These are phyloP conservation scores for Pilasporangium apinafurcum DNA, from an alignment of 352 stramenopile species.

Conservation along the genomic window DNA sequence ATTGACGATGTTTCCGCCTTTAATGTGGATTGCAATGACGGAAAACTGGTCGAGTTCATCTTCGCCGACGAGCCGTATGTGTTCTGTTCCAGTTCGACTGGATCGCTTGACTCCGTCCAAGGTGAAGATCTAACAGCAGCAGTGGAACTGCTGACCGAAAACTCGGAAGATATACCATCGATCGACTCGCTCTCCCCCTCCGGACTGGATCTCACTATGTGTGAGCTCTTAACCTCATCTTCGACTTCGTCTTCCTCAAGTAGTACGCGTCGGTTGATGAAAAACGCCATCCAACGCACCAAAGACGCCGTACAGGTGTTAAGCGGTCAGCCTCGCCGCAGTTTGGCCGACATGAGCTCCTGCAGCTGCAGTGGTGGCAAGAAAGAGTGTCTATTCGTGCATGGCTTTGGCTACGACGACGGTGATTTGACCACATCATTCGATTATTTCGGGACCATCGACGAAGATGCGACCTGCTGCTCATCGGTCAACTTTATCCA, in stretches of 20 bases:
- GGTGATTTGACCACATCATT: not conserved
- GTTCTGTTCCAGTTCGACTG: constrained; percentile 13
- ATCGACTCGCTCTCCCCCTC: constrained; percentile 6
- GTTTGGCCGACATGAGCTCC: constrained; percentile 3
- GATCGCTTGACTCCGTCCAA: constrained; percentile 4
- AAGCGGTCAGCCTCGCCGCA: constrained; percentile 4
- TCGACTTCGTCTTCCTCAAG: not conserved
- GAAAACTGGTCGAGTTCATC: constrained; percentile 19
- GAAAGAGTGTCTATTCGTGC: constrained; percentile 3
- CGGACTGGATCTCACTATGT: constrained; percentile 4
- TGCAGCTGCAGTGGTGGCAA: not conserved
- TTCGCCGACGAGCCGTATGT: constrained; percentile 30
- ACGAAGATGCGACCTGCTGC: constrained; percentile 13
- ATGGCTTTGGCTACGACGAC: constrained; percentile 1
- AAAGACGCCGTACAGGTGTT: constrained; percentile 8
- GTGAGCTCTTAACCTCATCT: not conserved
- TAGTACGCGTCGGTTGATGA: not conserved
- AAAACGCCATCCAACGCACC: constrained; percentile 2
- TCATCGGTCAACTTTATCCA: constrained; percentile 21
- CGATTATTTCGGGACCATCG: constrained; percentile 23
- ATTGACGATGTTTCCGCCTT: constrained; percentile 15
- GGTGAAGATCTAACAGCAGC: constrained; percentile 11
- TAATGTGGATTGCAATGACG: constrained; percentile 5
- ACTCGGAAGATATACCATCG: constrained; percentile 4
- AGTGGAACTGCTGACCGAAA: constrained; percentile 10